Evolutionary conservation across 2,329 filamentous ascomycete genomes (phyloP).

Genomic region (Penicillium nordicum): DNA sequence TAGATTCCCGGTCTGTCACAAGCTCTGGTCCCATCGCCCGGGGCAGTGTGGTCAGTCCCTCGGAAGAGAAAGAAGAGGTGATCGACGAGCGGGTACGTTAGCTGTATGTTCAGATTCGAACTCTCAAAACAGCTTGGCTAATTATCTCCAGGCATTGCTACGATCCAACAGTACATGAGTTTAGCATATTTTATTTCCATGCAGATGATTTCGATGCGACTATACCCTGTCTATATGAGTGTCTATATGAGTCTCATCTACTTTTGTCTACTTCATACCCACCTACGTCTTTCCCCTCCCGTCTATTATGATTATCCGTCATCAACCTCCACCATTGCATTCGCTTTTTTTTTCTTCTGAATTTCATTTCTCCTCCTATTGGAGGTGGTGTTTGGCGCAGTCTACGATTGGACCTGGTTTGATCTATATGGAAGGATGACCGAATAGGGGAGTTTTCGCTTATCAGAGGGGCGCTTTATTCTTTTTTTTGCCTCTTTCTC

Average conservation of each 20-base stretch:
- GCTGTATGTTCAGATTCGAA: conserved; percentile 11
- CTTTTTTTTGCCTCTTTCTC: conserved; percentile 10
- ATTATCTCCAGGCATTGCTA: conserved; percentile 39
- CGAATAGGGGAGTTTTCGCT: conserved; percentile 23
- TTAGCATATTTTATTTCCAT: conserved; percentile 27
- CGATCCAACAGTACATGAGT: conserved; percentile 50
- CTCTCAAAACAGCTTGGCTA: conserved; percentile 6
- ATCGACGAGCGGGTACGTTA: conserved; percentile 54
- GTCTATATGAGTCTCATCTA: conserved; percentile 25
- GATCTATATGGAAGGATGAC: conserved; percentile 20
- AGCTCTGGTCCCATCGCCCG: conserved; percentile 58
- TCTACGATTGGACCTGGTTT: conserved; percentile 16
- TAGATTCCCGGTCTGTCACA: conserved; percentile 66
- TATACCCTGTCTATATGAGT: conserved; percentile 30
- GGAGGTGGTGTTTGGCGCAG: conserved; percentile 23
- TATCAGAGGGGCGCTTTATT: conserved; percentile 16
- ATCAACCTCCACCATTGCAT: conserved; percentile 12
- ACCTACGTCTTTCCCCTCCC: conserved; percentile 10
- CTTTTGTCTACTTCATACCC: conserved; percentile 21
- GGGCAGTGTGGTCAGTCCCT: conserved; percentile 61
- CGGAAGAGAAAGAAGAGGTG: conserved; percentile 60
- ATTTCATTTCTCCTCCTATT: not conserved
- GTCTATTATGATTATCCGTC: not conserved
- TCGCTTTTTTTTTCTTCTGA: conserved; percentile 16
- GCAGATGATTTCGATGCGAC: conserved; percentile 26